Evolutionary conservation across 352 stramenopile species (phyloP).

Genomic region (Phytophthora rubi): DNA sequence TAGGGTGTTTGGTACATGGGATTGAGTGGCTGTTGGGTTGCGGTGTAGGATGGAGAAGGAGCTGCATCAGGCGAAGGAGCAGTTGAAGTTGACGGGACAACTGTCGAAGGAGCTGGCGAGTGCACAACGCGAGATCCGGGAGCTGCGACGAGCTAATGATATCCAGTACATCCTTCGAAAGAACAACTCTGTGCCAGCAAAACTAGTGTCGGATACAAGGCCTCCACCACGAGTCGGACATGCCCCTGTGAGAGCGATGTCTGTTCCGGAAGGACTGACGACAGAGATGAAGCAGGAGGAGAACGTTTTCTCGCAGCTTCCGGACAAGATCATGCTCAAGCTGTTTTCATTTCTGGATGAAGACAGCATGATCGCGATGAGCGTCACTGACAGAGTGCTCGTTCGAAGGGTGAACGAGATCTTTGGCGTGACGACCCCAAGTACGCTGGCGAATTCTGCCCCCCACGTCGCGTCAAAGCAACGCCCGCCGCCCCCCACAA

Average conservation of each 20-base stretch:
- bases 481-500: constrained; percentile 21
- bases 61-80: constrained; percentile 58
- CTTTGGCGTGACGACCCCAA: constrained; percentile 59
- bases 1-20: background rate
- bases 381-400: constrained; percentile 59
- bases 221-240: constrained; percentile 16
- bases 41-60: constrained; percentile 65
- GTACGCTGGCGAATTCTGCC: constrained; percentile 31
- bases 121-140: constrained; percentile 79
- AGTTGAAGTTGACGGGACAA: constrained; percentile 56
- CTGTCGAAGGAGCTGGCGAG: constrained; percentile 72
- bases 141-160: constrained; percentile 68
- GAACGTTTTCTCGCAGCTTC: constrained; percentile 42
- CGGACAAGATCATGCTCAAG: constrained; percentile 67
- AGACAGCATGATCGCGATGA: constrained; percentile 76
- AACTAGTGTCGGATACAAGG: constrained; percentile 20
- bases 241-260: constrained; percentile 2
- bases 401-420: constrained; percentile 66
- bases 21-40: background rate
- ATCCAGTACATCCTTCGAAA: constrained; percentile 69
- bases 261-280: constrained; percentile 6
- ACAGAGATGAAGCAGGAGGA: constrained; percentile 4
- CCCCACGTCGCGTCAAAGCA: constrained; percentile 23
- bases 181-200: constrained; percentile 31
- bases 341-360: constrained; percentile 76